Conservation (phyloP, 2,329 filamentous ascomycete genomes). For the Pseudogymnoascus sp. region DNA sequence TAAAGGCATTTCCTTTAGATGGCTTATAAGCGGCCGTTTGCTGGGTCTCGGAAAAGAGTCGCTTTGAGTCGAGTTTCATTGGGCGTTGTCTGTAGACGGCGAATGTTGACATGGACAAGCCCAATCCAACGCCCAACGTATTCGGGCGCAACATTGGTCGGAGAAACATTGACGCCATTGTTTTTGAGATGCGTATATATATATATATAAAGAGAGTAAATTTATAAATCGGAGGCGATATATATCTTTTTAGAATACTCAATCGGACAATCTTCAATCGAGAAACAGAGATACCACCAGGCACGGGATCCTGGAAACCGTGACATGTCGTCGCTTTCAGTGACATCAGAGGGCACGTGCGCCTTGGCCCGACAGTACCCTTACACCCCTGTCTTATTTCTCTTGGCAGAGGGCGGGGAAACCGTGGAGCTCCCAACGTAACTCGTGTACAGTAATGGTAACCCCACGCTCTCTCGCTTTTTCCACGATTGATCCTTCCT, state of each 20-base stretch:
- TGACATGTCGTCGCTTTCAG: not conserved
- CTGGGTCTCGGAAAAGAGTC: slow-evolving; percentile 16
- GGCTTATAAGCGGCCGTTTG: slow-evolving; percentile 25
- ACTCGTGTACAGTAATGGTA: slow-evolving; percentile 3
- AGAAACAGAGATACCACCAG: not conserved
- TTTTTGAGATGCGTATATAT: not conserved
- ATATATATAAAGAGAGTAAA: not conserved
- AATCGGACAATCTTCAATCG: not conserved
- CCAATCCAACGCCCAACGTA: slow-evolving; percentile 29
- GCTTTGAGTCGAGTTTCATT: slow-evolving; percentile 25
- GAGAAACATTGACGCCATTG: slow-evolving; percentile 25
- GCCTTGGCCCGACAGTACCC: not conserved
- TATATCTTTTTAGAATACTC: not conserved
- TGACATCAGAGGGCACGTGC: slow-evolving; percentile 3
- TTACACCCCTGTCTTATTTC: not conserved
- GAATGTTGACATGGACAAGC: slow-evolving; percentile 30
- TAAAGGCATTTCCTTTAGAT: slow-evolving; percentile 14
- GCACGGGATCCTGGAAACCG: not conserved
- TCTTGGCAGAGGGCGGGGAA: slow-evolving; percentile 2
- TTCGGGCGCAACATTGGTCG: slow-evolving; percentile 26
- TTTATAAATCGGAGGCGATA: not conserved
- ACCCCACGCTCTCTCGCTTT: not conserved
- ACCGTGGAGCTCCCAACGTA: not conserved
- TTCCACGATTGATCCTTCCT: not conserved
- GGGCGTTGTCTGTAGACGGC: slow-evolving; percentile 25